A percentile compares a stretch with the other conserved stretches of the same genome.
Evolutionary conservation across 129 eudicot species (phyloP).

Genomic region (Solidago caesia): DNA sequence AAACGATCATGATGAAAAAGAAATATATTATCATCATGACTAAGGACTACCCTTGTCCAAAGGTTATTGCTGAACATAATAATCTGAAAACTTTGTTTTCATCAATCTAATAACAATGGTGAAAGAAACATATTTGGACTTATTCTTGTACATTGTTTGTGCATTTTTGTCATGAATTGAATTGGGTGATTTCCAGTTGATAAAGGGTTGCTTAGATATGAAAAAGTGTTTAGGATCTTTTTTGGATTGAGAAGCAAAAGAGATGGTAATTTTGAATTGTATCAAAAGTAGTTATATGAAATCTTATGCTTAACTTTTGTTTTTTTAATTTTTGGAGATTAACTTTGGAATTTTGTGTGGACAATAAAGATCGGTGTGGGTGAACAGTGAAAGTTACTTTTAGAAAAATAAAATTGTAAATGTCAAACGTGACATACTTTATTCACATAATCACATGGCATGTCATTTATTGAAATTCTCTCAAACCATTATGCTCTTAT

Average conservation of each 20-base stretch:
- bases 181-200: not conserved
- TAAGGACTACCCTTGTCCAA: too few species aligned
- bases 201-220: not conserved
- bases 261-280: not conserved
- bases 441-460: constrained; percentile 31
- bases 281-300: constrained; percentile 8
- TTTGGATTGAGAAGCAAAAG: constrained; percentile 13
- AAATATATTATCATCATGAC: too few species aligned
- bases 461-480: constrained; percentile 22
- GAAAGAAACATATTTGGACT: too few species aligned
- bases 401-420: not conserved
- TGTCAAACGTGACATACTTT: constrained; percentile 17
- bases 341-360: constrained; percentile 11
- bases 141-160: too few species aligned
- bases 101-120: too few species aligned
- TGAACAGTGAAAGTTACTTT: constrained; percentile 20
- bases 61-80: too few species aligned
- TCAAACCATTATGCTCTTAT: not conserved
- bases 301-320: not conserved
- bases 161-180: too few species aligned
- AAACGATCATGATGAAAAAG: too few species aligned
- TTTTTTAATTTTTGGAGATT: not conserved
- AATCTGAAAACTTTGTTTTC: too few species aligned
- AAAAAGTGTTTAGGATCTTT: not conserved
- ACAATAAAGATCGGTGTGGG: constrained; percentile 9